These are phyloP conservation scores for Suhomyces emberorum DNA, from an alignment of 805 yeast species.

Conservation along the genomic window DNA sequence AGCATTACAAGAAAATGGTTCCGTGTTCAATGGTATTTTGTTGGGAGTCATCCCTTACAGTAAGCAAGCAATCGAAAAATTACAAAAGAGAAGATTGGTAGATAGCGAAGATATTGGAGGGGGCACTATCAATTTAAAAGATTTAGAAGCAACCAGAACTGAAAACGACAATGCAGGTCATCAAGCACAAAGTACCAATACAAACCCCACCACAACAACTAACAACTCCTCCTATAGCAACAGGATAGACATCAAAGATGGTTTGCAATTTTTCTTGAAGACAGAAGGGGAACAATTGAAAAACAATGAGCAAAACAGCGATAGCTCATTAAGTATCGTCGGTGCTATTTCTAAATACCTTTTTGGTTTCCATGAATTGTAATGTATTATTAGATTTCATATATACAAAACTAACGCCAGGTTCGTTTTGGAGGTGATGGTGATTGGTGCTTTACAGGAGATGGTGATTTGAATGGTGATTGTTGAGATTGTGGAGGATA, in stretches of 20 bases:
- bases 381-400: background rate
- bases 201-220: no score
- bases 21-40: constrained; percentile 59
- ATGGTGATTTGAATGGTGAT: constrained; percentile 6
- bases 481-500: constrained; percentile 1
- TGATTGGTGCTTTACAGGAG: constrained; percentile 5
- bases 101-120: constrained; percentile 50
- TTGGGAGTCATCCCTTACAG: constrained; percentile 71
- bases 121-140: constrained; percentile 6
- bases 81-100: constrained; percentile 44
- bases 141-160: constrained; percentile 4
- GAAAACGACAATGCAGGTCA: constrained; percentile 4
- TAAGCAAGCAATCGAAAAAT: constrained; percentile 56
- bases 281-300: constrained; percentile 20
- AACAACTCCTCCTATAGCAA: constrained; percentile 16
- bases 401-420: background rate
- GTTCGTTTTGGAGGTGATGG: constrained; percentile 4
- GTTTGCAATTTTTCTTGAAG: constrained; percentile 34
- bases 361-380: constrained; percentile 45
- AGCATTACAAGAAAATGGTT: constrained; percentile 83
- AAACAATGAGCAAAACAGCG: constrained; percentile 14
- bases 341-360: constrained; percentile 33
- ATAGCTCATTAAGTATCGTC: constrained; percentile 31
- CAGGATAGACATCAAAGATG: constrained; percentile 39
- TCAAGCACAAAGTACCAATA: background rate